Conservation (phyloP, 441 rosid genomes). For the Populus trichocarpa region DNA sequence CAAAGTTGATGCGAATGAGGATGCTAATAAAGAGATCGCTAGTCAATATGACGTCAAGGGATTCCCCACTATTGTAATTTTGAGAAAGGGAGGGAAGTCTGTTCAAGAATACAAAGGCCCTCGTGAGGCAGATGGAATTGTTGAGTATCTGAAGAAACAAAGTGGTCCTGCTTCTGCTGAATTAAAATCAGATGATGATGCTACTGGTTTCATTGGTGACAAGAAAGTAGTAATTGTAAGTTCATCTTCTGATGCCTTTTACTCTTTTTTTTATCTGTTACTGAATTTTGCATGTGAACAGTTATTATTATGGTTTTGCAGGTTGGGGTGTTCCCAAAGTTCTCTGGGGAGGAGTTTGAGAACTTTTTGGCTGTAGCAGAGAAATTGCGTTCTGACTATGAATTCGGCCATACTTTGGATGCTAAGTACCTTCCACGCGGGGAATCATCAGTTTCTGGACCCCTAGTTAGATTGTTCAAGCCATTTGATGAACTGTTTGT, state of each 20-base stretch:
- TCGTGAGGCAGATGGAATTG: slow-evolving; percentile 90
- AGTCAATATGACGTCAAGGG: slow-evolving; percentile 54
- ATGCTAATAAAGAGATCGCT: slow-evolving; percentile 65
- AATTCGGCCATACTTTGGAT: slow-evolving; percentile 79
- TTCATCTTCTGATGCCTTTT: neutral
- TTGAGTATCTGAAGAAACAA: slow-evolving; percentile 70
- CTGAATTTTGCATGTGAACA: neutral
- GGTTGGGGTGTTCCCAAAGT: slow-evolving; percentile 92
- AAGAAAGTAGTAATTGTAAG: slow-evolving; percentile 76
- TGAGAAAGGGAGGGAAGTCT: slow-evolving; percentile 79
- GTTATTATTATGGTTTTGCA: slow-evolving; percentile 20
- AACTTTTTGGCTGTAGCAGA: slow-evolving; percentile 68
- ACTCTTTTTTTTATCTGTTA: neutral
- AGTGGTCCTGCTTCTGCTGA: slow-evolving; percentile 91
- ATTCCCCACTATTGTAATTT: slow-evolving; percentile 80
- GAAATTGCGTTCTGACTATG: slow-evolving; percentile 83
- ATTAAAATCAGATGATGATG: slow-evolving; percentile 67
- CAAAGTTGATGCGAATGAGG: slow-evolving; percentile 87
- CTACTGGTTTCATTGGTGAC: slow-evolving; percentile 48
- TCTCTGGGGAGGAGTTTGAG: slow-evolving; percentile 82
- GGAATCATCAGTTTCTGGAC: slow-evolving; percentile 79
- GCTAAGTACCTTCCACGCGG: slow-evolving; percentile 95
- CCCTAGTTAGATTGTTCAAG: slow-evolving; percentile 86
- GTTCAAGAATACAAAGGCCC: slow-evolving; percentile 89
- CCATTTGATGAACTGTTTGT: slow-evolving; percentile 93